Evolutionary conservation across 371 early-diverging fungal genomes (phyloP), one percentile per base, ranked within the genome.

Genomic region (Apophysomyces ossiformis): DNA sequence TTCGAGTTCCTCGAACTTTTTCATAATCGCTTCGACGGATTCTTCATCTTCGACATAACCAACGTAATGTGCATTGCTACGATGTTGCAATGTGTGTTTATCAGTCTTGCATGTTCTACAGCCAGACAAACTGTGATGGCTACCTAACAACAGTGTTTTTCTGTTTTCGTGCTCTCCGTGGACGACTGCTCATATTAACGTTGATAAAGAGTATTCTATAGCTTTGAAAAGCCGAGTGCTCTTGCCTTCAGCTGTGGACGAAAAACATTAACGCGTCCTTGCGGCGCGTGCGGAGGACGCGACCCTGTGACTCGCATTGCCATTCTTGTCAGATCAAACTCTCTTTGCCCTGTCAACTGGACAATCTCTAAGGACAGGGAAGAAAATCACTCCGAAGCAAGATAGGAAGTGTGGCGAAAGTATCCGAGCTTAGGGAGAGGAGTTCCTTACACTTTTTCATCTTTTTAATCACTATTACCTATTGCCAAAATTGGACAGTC

Each of bases 21-120:
- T 93, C 97, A 97, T 97, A 64, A 97, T 97, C 6, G 93, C 92
- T 63, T 93, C 96, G 7, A 97, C 91, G 1, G 96, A 95, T 83
- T 97, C 97, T 64, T 88, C 92, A 73, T 97, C 97, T 70, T 96
- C 96, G 2, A 96, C 95, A 67, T 97, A 97, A 35, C 97, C 97
- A 37, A 97, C 96, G 85, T 95, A 97, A 66, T 92, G 90, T 15
- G 91, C 88, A 75, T 90, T 87, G 70, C 95, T 95, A 76, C 8
- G 45, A 7, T 32, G 37, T n/a, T 15, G 12, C 46, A 13, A 18
- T 38, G 11, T 50, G 4, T 21, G 16, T 16, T 50, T 26, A 50
- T 5, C 54, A 21, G 21, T 8, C 11, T 35, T 18, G 36, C n/a
- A 38, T 12, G 35, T 58, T 50, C 66, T 62, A 26, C 32, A 26